Base-by-base conservation (phyloP, 345 rosid species). In the Citrus trifoliata region DNA sequence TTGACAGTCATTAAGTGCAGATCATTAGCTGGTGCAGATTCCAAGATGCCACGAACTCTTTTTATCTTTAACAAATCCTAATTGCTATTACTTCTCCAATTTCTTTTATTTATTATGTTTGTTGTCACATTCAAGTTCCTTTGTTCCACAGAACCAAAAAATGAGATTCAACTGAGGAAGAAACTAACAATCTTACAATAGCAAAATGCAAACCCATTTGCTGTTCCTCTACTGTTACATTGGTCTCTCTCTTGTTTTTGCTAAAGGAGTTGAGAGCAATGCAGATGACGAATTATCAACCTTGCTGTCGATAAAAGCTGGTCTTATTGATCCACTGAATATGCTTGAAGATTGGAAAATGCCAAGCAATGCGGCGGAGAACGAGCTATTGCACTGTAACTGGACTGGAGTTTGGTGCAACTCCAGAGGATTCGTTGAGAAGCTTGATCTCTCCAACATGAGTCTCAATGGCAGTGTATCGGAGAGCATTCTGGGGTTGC, bases 371-470 rank as follows among this genome's bases (percentile, higher is more conserved):
- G 73, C 69, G 33, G 61, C 76, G 10, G 84, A 46, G 37, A 76
- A 81, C 8, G 64, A 28, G 13, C 48, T 76, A 0, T 38, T 27
- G 70, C 93, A 93, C 76, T 95, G 99, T 78, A 83, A 75, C 22
- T 95, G 98, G 99, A 90, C 89, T 5, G 95, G 97, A 37, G 89
- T 95, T 32, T 73, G 78, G 38, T 93, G 99, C 87, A 87, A 87
- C 84, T 74, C 89, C 21, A 71, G 65, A 53, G 93, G 98, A 33
- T 82, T 80, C 59, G 95, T 95, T 10, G 88, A 77, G 80, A 90
- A 85, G 82, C 93, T 95, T 75, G 89, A 89, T 28, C 89, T 95
- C 18, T 84, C 93, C 67, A 85, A 87, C 83, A 88, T 90, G 98
- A 92, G 86, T 80, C 92, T 95, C 80, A 89, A 84, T 14, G 98